Conservation (phyloP, 2,329 filamentous ascomycete species). For the Claviceps sp. region DNA sequence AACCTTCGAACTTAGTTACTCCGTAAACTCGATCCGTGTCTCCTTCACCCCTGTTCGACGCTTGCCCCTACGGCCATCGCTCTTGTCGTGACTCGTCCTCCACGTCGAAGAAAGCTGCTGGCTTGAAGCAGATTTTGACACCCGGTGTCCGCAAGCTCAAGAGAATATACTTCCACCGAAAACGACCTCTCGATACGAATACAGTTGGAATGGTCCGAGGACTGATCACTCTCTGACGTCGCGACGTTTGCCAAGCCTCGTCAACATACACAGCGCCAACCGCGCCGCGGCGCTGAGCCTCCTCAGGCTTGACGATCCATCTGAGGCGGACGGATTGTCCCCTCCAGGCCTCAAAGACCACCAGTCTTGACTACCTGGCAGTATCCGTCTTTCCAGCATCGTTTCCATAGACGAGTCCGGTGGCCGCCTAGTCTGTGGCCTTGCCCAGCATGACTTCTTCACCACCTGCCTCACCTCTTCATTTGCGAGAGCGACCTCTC, state of each 20-base stretch:
- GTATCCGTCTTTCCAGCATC: background rate
- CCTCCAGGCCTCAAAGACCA: background rate
- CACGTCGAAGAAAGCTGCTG: constrained; percentile 1
- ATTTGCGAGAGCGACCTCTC: constrained; percentile 53
- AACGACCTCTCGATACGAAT: background rate
- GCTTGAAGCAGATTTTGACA: background rate
- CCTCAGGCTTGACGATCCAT: constrained; percentile 3
- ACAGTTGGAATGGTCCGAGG: background rate
- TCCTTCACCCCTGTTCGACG: background rate
- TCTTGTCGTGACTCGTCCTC: background rate
- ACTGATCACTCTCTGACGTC: background rate
- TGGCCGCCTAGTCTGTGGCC: background rate
- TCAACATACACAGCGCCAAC: constrained; percentile 1
- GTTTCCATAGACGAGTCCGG: background rate
- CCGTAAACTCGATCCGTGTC: background rate
- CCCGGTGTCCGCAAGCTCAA: background rate
- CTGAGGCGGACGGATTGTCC: constrained; percentile 2
- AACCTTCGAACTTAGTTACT: background rate
- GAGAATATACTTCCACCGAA: background rate
- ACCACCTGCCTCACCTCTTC: constrained; percentile 53
- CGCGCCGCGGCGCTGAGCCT: constrained; percentile 5
- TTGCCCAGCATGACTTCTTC: constrained; percentile 46
- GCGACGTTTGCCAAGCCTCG: constrained; percentile 1
- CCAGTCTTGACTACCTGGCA: background rate
- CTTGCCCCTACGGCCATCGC: background rate